Base-by-base conservation (phyloP, 2,329 filamentous ascomycete genomes). In the Phoma sp. region DNA sequence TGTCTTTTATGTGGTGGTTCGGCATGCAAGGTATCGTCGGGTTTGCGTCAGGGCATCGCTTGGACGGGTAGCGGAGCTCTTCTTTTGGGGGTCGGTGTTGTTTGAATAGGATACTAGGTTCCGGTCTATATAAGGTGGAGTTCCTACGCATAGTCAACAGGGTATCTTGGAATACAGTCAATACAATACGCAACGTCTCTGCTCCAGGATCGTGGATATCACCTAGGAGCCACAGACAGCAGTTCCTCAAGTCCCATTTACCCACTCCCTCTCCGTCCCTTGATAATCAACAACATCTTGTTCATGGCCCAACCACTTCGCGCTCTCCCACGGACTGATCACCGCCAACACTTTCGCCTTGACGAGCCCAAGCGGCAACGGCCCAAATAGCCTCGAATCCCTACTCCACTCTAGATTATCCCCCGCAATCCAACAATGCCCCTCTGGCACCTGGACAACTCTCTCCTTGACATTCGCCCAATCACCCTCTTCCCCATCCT, bases 371-470 rank as follows among this genome's bases (percentile, higher is more conserved):
- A 99, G 78, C 0, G 95, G 95, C 23, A 99, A 73, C 0, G 95
- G 92, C 0, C 95, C 95, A 77, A 89, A 96, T 33, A 87, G 81
- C 57, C 95, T 86, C 36, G 92, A 97, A 78, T 99, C 95, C 60
- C 91, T 81, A 20, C 92, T 97, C 67, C 85, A 89, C 3, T 86
- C 82, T 57, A 96, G 71, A 74, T 98, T 98, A 75, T 99, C 95
- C 2, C 95, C 95, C 2, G 87, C 85, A 6, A 97, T 80, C 86
- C 92, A 98, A 67, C 92, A 96, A 79, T 99, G 95, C 1, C 95
- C 95, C 69, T 90, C 81, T 0, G 95, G 95, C 14, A 99, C 90
- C 81, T 90, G 86, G 15, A 92, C 82, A 84, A 91, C 87, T 42
- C 65, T 63, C 34, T 74, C 71, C 32, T 54, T 67, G 7, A 72